Base-by-base conservation (phyloP, 352 stramenopile species). In the Plasmopara viticola region DNA sequence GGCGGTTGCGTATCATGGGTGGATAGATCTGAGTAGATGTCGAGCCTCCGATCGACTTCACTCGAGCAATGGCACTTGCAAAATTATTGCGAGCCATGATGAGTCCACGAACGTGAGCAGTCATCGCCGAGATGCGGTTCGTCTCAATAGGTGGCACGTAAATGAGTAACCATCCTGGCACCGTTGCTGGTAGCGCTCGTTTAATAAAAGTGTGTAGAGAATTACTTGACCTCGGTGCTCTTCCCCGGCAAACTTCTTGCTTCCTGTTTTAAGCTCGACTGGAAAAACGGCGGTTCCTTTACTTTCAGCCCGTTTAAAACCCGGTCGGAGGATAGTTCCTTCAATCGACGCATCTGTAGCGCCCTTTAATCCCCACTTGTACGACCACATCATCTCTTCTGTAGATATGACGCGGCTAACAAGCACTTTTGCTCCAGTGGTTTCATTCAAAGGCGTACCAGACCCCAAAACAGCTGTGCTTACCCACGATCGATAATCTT, bases 251-350 rank as follows among this genome's bases (percentile, higher is more conserved):
- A 80, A 86, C 34, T 54, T 54, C 48, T 87, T 85, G 44, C 76
- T 94, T 9, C 87, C 87, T 14, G 86, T 96, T 62, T 96, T 96
- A 9, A 96, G 67, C 48, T 96, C 87, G 7, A 96, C 28, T 13
- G 83, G 78, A 3, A 89, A 17, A n/a, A 90, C 67, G 13, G 65
- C 44, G 20, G 48, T 54, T 42, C n/a, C 43, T n/a, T 47, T 5
- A 13, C 20, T n/a, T 1, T 33, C 47, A 40, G n/a, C n/a, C n/a
- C 38, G 37, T 30, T 51, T 35, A 35, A 6, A 44, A 12, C 46
- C 40, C 13, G 15, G 33, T 8, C 41, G 40, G 15, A 44, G 25
- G 46, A 87, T 81, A 7, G 51, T 59, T 6, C 67, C 74, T 64
- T 75, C 52, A n/a, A 93, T 58, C 18, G 79, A 87, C 1, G 74